Evolutionary conservation across 139 green algal genomes (phyloP), one percentile per base, ranked within the genome.

Genomic region (Yamagishiella unicocca): DNA sequence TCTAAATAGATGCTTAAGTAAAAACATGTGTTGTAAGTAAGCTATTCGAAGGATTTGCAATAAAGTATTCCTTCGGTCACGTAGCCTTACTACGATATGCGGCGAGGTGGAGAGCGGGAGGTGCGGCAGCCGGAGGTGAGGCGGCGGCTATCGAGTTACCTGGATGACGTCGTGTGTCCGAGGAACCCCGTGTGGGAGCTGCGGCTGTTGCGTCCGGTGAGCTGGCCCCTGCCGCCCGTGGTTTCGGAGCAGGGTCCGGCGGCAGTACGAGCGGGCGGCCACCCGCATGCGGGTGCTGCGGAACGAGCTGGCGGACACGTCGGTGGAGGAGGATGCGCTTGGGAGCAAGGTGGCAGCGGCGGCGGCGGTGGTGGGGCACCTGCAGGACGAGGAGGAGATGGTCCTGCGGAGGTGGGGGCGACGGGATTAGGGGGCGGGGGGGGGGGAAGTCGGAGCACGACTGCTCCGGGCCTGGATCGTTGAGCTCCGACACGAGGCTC

Each of bases 251-350:
- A 92, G 85, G 25, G 40, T 92, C 10, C 76, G 88, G 70, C 88
- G 89, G 64, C 79, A 86, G 42, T 54, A 54, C 31, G 89, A 90
- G 53, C 82, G 79, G 38, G 50, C 87, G 61, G 73, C 45, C 3
- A 70, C 88, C 24, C 84, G 89, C 70, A 72, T 89, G 71, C 74
- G 75, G 10, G 89, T 92, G 71, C 79, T 92, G 50, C 62, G 80
- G 19, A 92, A 92, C 70, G 89, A 92, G 80, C 53, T 90, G 73
- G 25, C 82, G 0, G 89, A 92, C 46, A 85, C 80, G n/a, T 45
- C 68, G 27, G 45, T 37, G 6, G 76, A 92, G 70, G 76, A 88
- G 78, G 58, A 71, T 55, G 87, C 66, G 73, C 42, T 71, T 37
- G 64, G 42, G 8, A 38, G 50, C 45, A 58, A 42, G 35, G 38